Base-by-base conservation (phyloP, 2,329 filamentous ascomycete species). In the Cladosporium phlei region DNA sequence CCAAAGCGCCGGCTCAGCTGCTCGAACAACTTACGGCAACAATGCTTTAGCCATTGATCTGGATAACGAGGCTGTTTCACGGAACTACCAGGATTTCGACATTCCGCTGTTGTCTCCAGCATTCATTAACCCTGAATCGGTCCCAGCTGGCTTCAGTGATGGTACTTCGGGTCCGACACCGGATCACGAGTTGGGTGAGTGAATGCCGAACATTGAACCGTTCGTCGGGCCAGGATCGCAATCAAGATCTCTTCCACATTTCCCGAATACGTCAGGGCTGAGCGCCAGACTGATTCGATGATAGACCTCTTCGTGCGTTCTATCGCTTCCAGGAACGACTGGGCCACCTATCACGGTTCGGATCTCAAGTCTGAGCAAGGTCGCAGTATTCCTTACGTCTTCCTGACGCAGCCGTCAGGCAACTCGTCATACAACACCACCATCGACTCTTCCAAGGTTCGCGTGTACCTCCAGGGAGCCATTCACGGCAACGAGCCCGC, bases 401-500 rank as follows among this genome's bases (percentile, higher is more conserved):
- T 45, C 39, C 24, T 52, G 5, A 37, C 42, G 8, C 24, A 45
- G 22, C 29, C 28, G 21, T 33, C 39, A 10, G 19, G 7, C 14
- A 61, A 7, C 57, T 56, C 2, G n/a, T 12, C 17, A 24, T 56
- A 34, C 19, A 45, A 45, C 25, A 37, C 11, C 7, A 44, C 45
- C 1, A 22, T 29, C 24, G 32, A 35, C 22, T 22, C 49, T 17
- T 51, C 52, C 16, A 67, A 67, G 40, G 34, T 67, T 7, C 55
- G 59, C 19, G 59, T 68, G 8, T 68, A 64, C 60, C 57, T 68
- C 4, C 66, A 68, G 47, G 64, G 59, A 6, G 61, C 54, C 5
- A 61, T 66, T 0, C 66, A 67, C 27, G 65, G 66, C 3, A 66
- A 67, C 40, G 66, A 68, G 46, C 65, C 66, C 7, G 65, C 62